Base-by-base conservation (phyloP, 495 filamentous ascomycete species). In the Cercophora newfieldiana region DNA sequence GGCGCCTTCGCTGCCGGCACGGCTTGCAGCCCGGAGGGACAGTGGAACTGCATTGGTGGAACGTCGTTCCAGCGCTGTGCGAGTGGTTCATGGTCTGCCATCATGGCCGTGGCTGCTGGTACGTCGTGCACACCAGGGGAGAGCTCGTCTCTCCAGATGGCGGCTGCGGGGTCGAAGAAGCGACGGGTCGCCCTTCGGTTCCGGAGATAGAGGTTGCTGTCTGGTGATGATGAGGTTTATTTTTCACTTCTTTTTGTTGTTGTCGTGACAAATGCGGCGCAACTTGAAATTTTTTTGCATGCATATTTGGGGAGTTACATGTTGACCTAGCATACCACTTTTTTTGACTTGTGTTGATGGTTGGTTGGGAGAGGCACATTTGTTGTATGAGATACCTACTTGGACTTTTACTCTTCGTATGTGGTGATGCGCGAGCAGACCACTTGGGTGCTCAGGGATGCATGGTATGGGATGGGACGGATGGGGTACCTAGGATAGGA, bases 41-140 rank as follows among this genome's bases (percentile, higher is more conserved):
- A 68, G 51, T 82, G 77, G 79, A 80, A 80, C 75, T 82, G 80
- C 71, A 48, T 81, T 50, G 78, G 73, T 29, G 74, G 74, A 18
- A 71, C 71, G 18, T 71, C 70, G 54, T 82, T 75, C 74, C 80
- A 82, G 71, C 78, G 77, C 49, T 82, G 80, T 59, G 80, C 72
- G 37, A 71, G 75, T 31, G 80, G 80, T 22, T n/a, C 30, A 0
- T 82, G 80, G 80, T 79, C 80, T 2, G 68, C 75, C 10, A 53
- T 71, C 44, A 76, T 76, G 74, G 44, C 50, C 1, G 66, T 82
- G 48, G 74, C 80, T 12, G 70, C 70, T 2, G 80, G 80, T 25
- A 80, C 77, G 29, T 49, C 14, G 3, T 82, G 80, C 72, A 65
- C 68, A 3, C 61, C 59, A 16, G 80, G 79, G n/a, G 66, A 75